Conservation (phyloP, 1,284 basidiomycete species). For the Apiotrichum porosum region DNA sequence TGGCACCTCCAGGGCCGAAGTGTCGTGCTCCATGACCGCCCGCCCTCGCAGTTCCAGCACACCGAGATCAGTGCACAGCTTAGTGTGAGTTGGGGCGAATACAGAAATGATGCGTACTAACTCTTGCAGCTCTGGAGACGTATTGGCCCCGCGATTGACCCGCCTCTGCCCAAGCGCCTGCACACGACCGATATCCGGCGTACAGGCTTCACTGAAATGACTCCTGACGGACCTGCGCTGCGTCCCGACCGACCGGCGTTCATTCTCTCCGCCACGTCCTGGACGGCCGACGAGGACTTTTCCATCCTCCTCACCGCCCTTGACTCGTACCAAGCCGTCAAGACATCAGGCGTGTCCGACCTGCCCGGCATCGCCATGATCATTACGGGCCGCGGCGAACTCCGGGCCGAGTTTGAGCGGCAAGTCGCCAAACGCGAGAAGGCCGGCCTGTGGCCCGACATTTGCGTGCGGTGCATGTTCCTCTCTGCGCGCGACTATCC, state of each 20-base stretch:
- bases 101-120: too few relatives aligned
- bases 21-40: slow-evolving; percentile 78
- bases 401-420: slow-evolving; percentile 67
- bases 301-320: slow-evolving; percentile 72
- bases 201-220: slow-evolving; percentile 26
- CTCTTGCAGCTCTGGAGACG: slow-evolving; percentile 61
- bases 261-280: slow-evolving; percentile 87
- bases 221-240: slow-evolving; percentile 39
- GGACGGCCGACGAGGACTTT: slow-evolving; percentile 98
- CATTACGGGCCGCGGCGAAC: slow-evolving; percentile 88
- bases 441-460: slow-evolving; percentile 64
- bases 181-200: slow-evolving; percentile 34
- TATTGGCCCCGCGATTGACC: slow-evolving; percentile 47
- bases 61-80: slow-evolving; percentile 66
- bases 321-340: slow-evolving; percentile 51
- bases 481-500: slow-evolving; percentile 85
- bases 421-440: slow-evolving; percentile 58
- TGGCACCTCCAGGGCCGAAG: slow-evolving; percentile 78
- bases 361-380: slow-evolving; percentile 75
- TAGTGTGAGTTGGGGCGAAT: slow-evolving; percentile 50
- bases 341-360: slow-evolving; percentile 10
- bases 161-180: slow-evolving; percentile 36
- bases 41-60: slow-evolving; percentile 71
- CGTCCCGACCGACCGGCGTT: slow-evolving; percentile 74
- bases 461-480: slow-evolving; percentile 81